Percentiles rank a stretch among this genome's conserved stretches.
Evolutionary conservation across 495 filamentous ascomycete genomes (phyloP).

Genomic region (Amniculicola lignicola): DNA sequence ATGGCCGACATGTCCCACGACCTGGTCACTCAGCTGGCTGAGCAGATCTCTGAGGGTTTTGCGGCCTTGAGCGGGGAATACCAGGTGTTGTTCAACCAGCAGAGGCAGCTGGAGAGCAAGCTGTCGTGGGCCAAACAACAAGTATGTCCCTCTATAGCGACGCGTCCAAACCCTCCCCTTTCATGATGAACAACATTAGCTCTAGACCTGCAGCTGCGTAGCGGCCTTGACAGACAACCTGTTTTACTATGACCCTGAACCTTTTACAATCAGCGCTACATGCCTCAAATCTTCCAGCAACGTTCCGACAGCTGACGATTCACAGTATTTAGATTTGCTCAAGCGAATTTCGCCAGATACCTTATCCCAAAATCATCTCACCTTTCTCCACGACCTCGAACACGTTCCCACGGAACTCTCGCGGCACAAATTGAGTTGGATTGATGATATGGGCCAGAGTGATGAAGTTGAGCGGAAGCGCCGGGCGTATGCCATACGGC

Average conservation of each 20-base stretch:
- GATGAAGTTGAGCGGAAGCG: conserved; percentile 16
- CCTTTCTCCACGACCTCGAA: conserved; percentile 21
- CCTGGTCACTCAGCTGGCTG: conserved; percentile 23
- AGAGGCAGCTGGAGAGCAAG: conserved; percentile 40
- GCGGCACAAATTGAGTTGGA: conserved; percentile 8
- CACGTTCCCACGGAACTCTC: background rate
- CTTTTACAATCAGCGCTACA: background rate
- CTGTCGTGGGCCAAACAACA: conserved; percentile 40
- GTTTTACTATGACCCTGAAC: conserved; percentile 35
- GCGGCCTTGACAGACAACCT: conserved; percentile 53
- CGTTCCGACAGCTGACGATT: conserved; percentile 19
- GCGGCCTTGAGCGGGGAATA: conserved; percentile 41
- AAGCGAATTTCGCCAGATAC: conserved; percentile 33
- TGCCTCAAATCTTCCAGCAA: background rate
- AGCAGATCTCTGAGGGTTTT: conserved; percentile 40
- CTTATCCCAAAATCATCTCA: conserved; percentile 24
- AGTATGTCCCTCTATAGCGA: conserved; percentile 29
- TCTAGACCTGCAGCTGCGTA: conserved; percentile 67
- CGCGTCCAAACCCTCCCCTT: conserved; percentile 1
- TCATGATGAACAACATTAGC: conserved; percentile 64
- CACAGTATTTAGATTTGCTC: conserved; percentile 40
- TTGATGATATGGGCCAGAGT: conserved; percentile 23
- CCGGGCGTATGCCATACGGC: conserved; percentile 15
- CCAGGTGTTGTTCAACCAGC: conserved; percentile 35
- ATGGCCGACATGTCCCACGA: conserved; percentile 9